A percentile compares a stretch with the other conserved stretches of the same genome.
These are phyloP conservation scores for Trametes elegans DNA, from an alignment of 768 basidiomycete species.

Conservation along the genomic window DNA sequence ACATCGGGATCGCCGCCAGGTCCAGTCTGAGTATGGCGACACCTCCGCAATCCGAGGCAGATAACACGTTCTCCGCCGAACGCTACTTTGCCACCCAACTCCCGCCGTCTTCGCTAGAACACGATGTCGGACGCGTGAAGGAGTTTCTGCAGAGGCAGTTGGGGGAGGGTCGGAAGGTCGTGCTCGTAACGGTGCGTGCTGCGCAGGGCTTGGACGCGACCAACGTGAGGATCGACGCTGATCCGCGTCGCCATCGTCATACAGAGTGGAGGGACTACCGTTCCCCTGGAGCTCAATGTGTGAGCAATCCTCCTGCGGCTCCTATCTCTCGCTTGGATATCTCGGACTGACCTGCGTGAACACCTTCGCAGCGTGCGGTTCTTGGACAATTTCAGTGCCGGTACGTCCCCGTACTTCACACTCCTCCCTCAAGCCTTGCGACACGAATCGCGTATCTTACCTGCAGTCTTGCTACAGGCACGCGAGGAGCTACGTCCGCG, in stretches of 20 bases:
- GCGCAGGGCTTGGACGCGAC: not conserved
- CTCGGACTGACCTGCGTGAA: constrained; percentile 20
- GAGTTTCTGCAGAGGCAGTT: constrained; percentile 71
- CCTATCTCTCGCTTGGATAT: not conserved
- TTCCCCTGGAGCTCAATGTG: constrained; percentile 98
- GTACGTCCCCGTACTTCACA: constrained; percentile 54
- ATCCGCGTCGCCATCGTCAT: constrained; percentile 4
- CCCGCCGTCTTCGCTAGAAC: constrained; percentile 69
- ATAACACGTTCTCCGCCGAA: constrained; percentile 71
- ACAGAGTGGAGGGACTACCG: constrained; percentile 97
- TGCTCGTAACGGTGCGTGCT: constrained; percentile 84
- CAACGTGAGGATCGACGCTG: constrained; percentile 16
- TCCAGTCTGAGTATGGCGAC: constrained; percentile 8
- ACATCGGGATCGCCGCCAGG: no score
- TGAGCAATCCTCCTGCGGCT: constrained; percentile 46
- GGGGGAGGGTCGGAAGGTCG: constrained; percentile 68
- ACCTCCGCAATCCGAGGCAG: constrained; percentile 9
- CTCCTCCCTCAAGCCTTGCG: no score
- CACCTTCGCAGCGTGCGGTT: constrained; percentile 80
- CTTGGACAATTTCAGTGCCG: constrained; percentile 98
- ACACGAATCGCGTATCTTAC: no score
- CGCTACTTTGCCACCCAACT: constrained; percentile 87
- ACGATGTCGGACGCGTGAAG: constrained; percentile 60
- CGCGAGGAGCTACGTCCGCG: constrained; percentile 94
- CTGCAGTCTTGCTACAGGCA: constrained; percentile 50